phyloP scores from a whole-genome alignment of 768 basidiomycete species.

The Sutorius australiensis region DNA sequence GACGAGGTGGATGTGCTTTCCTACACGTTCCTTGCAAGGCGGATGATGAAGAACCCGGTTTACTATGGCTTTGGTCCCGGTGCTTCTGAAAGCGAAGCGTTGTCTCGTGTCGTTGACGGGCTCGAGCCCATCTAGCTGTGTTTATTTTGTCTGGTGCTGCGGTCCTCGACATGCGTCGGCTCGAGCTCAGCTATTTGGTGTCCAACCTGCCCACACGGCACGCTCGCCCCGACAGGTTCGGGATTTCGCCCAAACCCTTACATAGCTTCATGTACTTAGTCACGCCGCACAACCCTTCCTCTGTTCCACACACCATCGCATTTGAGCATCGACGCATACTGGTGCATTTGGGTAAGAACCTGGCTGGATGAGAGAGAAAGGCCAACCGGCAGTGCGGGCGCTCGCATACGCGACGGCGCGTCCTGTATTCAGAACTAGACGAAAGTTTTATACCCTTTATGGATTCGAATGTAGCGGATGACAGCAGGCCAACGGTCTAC shows the following conservation, averaged over 20 bases:
- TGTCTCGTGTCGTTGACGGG: slow-evolving; percentile 70
- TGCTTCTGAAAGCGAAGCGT: slow-evolving; percentile 43
- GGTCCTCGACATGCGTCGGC: no score
- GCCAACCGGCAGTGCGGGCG: not conserved
- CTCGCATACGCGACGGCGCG: not conserved
- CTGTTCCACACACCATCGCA: no score
- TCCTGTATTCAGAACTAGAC: not conserved
- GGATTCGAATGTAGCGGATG: not conserved
- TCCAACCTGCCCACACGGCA: no score
- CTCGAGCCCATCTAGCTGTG: slow-evolving; percentile 23
- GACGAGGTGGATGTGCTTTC: slow-evolving; percentile 73
- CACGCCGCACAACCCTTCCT: no score
- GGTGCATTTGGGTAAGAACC: not conserved
- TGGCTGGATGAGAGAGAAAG: not conserved
- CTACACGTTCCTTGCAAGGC: slow-evolving; percentile 73
- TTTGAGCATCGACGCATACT: no score
- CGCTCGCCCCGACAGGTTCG: no score
- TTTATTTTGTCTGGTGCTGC: not conserved
- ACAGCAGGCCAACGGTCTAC: not conserved
- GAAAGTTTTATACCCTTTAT: not conserved
- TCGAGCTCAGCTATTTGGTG: no score
- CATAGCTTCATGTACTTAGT: no score
- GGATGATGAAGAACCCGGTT: slow-evolving; percentile 74
- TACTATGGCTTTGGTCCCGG: slow-evolving; percentile 66
- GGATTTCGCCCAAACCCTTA: no score